These are phyloP conservation scores for Corynespora cassiicola DNA, from an alignment of 2,329 filamentous ascomycete genomes.

Conservation along the genomic window DNA sequence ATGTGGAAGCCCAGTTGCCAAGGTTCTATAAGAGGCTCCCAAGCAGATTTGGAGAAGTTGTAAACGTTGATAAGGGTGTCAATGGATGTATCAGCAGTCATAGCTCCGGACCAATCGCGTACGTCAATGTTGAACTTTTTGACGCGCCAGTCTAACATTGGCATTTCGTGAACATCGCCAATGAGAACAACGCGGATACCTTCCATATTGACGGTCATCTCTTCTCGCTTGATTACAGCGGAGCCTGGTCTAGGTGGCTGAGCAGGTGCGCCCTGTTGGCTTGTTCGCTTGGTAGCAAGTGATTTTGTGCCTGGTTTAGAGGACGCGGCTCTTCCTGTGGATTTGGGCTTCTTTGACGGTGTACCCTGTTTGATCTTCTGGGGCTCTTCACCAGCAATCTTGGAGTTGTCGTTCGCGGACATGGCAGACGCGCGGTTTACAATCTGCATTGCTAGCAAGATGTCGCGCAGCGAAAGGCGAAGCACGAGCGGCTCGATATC, in stretches of 20 bases:
- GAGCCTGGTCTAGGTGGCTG: conserved; percentile 62
- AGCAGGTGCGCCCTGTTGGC: conserved; percentile 62
- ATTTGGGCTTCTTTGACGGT: conserved; percentile 54
- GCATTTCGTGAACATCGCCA: conserved; percentile 93
- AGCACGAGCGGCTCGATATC: conserved; percentile 92
- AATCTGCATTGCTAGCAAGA: conserved; percentile 91
- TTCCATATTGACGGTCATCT: conserved; percentile 83
- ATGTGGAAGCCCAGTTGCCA: conserved; percentile 95
- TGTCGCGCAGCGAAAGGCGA: conserved; percentile 89
- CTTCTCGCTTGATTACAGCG: conserved; percentile 71
- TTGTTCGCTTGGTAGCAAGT: conserved; percentile 48
- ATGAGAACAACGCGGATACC: conserved; percentile 93
- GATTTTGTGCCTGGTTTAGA: conserved; percentile 55
- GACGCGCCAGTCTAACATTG: conserved; percentile 90
- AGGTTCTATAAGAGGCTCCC: conserved; percentile 95
- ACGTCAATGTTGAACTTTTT: conserved; percentile 87
- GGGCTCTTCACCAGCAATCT: conserved; percentile 58
- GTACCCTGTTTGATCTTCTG: conserved; percentile 63
- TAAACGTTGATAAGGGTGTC: conserved; percentile 97
- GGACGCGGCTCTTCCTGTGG: conserved; percentile 53
- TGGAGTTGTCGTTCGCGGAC: conserved; percentile 62
- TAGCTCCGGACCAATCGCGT: conserved; percentile 86
- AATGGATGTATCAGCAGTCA: conserved; percentile 88
- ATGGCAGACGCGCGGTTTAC: conserved; percentile 89
- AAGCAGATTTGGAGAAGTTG: conserved; percentile 98